phyloP scores from a whole-genome alignment of 1,284 basidiomycete species.

The Microbotryum silenes-acaulis region DNA sequence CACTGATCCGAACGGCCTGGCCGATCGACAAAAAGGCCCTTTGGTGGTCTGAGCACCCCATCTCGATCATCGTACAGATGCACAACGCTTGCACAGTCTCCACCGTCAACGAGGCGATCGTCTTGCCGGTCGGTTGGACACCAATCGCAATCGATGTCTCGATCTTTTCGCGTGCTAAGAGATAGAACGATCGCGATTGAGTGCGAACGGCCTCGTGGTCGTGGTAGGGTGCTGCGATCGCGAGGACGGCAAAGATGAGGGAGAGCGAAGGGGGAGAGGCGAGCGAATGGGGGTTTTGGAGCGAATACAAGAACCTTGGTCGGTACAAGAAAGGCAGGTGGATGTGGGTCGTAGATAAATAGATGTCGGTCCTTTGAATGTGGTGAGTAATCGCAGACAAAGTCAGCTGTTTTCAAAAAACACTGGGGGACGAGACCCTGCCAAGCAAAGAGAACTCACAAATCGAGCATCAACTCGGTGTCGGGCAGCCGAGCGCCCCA shows the following conservation, averaged over 20 bases:
- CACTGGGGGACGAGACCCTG: too few species aligned
- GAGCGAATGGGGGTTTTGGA: conserved; percentile 22
- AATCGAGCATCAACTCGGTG: conserved; percentile 24
- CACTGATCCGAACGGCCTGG: conserved; percentile 25
- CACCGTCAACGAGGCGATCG: conserved; percentile 23
- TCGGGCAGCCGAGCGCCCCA: conserved; percentile 18
- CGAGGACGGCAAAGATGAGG: conserved; percentile 28
- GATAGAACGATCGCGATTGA: conserved; percentile 10
- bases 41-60: conserved; percentile 29
- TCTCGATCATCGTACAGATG: conserved; percentile 22
- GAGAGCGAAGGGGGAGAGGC: conserved; percentile 20
- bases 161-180: conserved; percentile 18
- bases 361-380: conserved; percentile 13
- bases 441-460: conserved; percentile 8
- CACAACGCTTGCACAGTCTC: conserved; percentile 29
- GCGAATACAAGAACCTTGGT: conserved; percentile 28
- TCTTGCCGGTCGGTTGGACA: background rate
- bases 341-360: conserved; percentile 22
- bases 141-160: conserved; percentile 21
- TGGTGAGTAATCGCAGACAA: too few species aligned
- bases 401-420: background rate
- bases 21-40: conserved; percentile 26
- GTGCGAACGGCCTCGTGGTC: conserved; percentile 13
- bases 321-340: conserved; percentile 31
- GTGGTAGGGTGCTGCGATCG: conserved; percentile 25